These are phyloP conservation scores for Diutina pseudorugosa DNA, from an alignment of 1,139 yeast species.

Conservation along the genomic window DNA sequence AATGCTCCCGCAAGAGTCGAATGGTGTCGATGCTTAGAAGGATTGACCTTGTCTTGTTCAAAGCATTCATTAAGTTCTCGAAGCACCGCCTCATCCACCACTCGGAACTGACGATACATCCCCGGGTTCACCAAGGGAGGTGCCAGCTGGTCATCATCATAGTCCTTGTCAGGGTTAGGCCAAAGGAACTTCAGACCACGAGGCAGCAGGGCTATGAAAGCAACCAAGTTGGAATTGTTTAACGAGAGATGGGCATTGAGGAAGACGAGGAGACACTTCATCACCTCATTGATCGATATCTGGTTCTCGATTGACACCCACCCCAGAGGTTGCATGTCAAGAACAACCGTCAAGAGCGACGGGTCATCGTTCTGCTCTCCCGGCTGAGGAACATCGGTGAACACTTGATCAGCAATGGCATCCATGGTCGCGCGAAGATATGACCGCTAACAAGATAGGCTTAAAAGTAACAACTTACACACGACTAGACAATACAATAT, in stretches of 20 bases:
- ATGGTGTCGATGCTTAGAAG: conserved; percentile 5
- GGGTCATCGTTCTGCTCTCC: conserved; percentile 51
- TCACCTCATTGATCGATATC: conserved; percentile 39
- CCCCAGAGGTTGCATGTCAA: conserved; percentile 69
- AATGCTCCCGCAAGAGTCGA: conserved; percentile 68
- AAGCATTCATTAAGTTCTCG: conserved; percentile 43
- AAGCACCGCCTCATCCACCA: conserved; percentile 70
- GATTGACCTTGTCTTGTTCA: conserved; percentile 8
- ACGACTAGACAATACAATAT: too few relatives aligned
- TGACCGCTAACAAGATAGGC: background rate
- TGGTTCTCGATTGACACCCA: conserved; percentile 49
- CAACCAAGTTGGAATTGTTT: conserved; percentile 75
- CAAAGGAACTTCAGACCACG: conserved; percentile 60
- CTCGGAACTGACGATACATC: conserved; percentile 81
- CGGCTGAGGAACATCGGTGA: conserved; percentile 29
- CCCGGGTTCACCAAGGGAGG: conserved; percentile 17
- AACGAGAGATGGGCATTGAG: conserved; percentile 80
- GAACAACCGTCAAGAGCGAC: conserved; percentile 62
- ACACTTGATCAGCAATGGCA: conserved; percentile 60
- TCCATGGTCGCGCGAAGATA: conserved; percentile 35
- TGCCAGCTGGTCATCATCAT: conserved; percentile 10
- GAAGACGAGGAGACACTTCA: conserved; percentile 53
- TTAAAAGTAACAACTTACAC: too few relatives aligned
- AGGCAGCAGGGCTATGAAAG: conserved; percentile 70
- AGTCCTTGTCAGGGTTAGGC: conserved; percentile 32